Conservation (phyloP, 768 basidiomycete genomes). For the Boletus edulis region DNA sequence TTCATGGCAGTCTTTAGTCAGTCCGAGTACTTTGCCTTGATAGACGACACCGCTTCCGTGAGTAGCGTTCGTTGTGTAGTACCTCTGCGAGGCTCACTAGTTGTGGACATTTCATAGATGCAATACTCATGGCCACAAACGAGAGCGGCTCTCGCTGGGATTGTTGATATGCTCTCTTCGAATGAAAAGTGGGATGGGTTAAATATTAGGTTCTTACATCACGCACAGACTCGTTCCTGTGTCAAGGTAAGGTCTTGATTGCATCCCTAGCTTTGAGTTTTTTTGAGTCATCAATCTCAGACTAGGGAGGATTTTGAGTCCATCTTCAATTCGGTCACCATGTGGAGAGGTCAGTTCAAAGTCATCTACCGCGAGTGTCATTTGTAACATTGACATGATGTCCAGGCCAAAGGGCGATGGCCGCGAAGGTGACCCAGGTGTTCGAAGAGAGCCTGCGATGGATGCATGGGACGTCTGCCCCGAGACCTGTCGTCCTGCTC, state of each 20-base stretch:
- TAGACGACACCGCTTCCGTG: constrained; percentile 23
- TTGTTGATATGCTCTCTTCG: constrained; percentile 10
- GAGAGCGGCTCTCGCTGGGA: constrained; percentile 15
- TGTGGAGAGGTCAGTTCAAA: constrained; percentile 16
- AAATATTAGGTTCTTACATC: constrained; percentile 19
- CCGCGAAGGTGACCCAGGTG: constrained; percentile 16
- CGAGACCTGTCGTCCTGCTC: constrained; percentile 11
- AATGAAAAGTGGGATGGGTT: constrained; percentile 16
- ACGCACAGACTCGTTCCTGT: not conserved
- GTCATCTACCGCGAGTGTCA: no score
- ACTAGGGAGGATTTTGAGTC: constrained; percentile 15
- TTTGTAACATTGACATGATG: not conserved
- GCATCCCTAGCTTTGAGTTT: not conserved
- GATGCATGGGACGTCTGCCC: not conserved
- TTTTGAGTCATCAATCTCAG: constrained; percentile 1
- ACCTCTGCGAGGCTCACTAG: not conserved
- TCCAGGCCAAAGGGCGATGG: constrained; percentile 15
- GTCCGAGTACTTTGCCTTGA: constrained; percentile 21
- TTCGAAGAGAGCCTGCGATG: constrained; percentile 15
- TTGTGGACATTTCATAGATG: constrained; percentile 12
- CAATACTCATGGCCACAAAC: constrained; percentile 20
- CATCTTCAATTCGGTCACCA: constrained; percentile 18
- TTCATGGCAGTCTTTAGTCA: constrained; percentile 12
- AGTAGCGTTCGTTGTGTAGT: not conserved
- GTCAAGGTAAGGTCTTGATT: constrained; percentile 7